Percentiles rank a stretch among this genome's conserved stretches.
These are phyloP conservation scores for Lactarius vividus DNA, from an alignment of 768 basidiomycete genomes.

Conservation along the genomic window DNA sequence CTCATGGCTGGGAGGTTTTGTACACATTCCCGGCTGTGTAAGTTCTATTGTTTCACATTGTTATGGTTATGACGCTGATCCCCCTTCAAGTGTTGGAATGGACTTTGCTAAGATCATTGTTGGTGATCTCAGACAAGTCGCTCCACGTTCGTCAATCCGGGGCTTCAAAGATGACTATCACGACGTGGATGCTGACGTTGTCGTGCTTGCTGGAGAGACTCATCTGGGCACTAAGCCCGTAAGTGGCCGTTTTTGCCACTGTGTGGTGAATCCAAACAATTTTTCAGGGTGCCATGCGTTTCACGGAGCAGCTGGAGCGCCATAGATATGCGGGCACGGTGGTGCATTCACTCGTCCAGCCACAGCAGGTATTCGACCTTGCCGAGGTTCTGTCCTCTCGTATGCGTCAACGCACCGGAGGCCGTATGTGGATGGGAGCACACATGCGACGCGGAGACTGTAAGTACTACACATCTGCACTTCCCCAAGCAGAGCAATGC, in stretches of 20 bases:
- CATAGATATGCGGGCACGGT: conserved; percentile 17
- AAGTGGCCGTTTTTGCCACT: conserved; percentile 26
- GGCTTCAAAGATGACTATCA: conserved; percentile 43
- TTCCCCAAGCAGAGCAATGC: background rate
- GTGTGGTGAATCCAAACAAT: background rate
- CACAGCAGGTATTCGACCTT: conserved; percentile 31
- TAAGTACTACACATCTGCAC: conserved; percentile 30
- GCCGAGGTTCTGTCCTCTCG: conserved; percentile 35
- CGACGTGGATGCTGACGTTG: conserved; percentile 37
- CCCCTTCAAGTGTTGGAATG: conserved; percentile 39
- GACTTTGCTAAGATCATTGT: conserved; percentile 45
- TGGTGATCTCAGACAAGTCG: conserved; percentile 38
- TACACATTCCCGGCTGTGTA: conserved; percentile 43
- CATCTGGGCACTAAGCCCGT: conserved; percentile 43
- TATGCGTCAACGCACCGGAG: conserved; percentile 35
- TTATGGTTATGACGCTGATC: background rate
- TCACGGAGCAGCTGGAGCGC: conserved; percentile 13
- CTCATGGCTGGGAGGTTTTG: conserved; percentile 41
- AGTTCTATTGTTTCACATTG: conserved; percentile 28
- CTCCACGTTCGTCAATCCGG: conserved; percentile 37
- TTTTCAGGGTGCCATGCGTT: conserved; percentile 25
- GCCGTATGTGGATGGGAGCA: conserved; percentile 42
- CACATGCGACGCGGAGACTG: conserved; percentile 47
- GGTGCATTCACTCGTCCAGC: background rate
- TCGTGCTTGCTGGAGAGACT: conserved; percentile 42